Evolutionary conservation across 192 early-diverging fungal genomes (phyloP).

Genomic region (Entrophospora sp.): DNA sequence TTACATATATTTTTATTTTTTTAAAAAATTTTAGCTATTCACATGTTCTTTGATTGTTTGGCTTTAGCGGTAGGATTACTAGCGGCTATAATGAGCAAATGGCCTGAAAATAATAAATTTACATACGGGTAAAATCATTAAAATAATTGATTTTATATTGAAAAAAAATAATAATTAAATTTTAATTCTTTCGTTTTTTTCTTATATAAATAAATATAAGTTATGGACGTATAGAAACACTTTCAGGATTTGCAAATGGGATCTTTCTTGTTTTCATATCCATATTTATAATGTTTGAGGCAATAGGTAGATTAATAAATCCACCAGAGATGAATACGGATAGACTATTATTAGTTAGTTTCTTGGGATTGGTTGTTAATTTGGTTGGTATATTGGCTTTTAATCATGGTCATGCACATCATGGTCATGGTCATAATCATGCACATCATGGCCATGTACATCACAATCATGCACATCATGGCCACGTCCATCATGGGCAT

Average conservation of each 20-base stretch:
- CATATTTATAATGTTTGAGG: slow-evolving; percentile 85
- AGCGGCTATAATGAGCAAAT: slow-evolving; percentile 85
- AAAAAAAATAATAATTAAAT: too few species aligned
- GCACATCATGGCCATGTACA: slow-evolving; percentile 51
- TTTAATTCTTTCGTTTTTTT: too few species aligned
- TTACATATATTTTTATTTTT: background rate
- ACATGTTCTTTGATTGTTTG: slow-evolving; percentile 97
- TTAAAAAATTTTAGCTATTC: slow-evolving; percentile 56
- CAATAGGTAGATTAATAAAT: slow-evolving; percentile 75
- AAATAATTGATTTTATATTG: slow-evolving; percentile 4
- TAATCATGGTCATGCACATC: slow-evolving; percentile 73
- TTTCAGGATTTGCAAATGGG: slow-evolving; percentile 91
- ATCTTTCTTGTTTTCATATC: slow-evolving; percentile 85
- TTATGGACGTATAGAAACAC: slow-evolving; percentile 83
- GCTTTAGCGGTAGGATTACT: slow-evolving; percentile 79
- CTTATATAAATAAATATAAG: slow-evolving; percentile 35
- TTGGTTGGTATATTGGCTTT: slow-evolving; percentile 90
- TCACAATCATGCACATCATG: slow-evolving; percentile 30
- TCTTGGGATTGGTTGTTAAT: slow-evolving; percentile 87
- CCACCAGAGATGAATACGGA: slow-evolving; percentile 83
- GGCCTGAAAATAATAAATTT: slow-evolving; percentile 74
- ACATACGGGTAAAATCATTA: slow-evolving; percentile 51
- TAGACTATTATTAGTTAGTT: slow-evolving; percentile 74
- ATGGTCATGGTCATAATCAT: slow-evolving; percentile 50
- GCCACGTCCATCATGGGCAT: too few species aligned